These are phyloP conservation scores for Mycena sp. DNA, from an alignment of 1,284 basidiomycete genomes.

Conservation along the genomic window DNA sequence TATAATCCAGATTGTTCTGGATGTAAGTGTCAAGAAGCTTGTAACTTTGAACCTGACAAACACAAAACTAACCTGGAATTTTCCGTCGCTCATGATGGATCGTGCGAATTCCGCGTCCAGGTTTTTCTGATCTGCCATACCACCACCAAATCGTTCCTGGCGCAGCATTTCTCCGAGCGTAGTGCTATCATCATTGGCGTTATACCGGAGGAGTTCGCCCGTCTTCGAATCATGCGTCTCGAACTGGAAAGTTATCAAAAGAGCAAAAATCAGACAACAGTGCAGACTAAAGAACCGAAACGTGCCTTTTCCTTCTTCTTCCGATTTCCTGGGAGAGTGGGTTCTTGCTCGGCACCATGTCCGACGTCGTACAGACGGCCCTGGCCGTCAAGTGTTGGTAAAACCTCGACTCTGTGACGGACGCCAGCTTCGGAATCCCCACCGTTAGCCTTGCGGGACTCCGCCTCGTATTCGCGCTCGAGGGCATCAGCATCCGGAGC, in stretches of 20 bases:
- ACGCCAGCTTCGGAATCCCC: conserved; percentile 55
- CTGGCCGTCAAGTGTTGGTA: conserved; percentile 90
- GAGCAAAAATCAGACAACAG: conserved; percentile 12
- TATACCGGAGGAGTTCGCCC: conserved; percentile 85
- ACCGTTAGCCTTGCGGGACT: conserved; percentile 61
- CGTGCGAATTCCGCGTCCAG: conserved; percentile 90
- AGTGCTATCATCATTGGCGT: conserved; percentile 89
- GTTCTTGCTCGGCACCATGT: conserved; percentile 63
- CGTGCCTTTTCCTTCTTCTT: conserved; percentile 81
- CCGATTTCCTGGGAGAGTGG: conserved; percentile 70
- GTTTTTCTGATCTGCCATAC: conserved; percentile 90
- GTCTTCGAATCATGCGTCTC: conserved; percentile 91
- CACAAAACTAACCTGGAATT: conserved; percentile 73
- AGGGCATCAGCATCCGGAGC: conserved; percentile 77
- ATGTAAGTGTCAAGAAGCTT: neutral
- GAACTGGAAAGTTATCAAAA: conserved; percentile 67
- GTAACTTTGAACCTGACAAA: neutral
- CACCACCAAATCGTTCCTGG: conserved; percentile 91
- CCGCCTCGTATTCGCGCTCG: conserved; percentile 86
- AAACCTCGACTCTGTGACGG: conserved; percentile 76
- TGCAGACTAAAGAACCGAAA: neutral
- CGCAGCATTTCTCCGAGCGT: conserved; percentile 93
- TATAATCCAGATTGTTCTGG: conserved; percentile 89
- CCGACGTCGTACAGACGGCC: conserved; percentile 95
- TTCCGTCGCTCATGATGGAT: conserved; percentile 88